phyloP scores from a whole-genome alignment of 1,139 yeast genomes.

The Magnusiomyces clavatus region DNA sequence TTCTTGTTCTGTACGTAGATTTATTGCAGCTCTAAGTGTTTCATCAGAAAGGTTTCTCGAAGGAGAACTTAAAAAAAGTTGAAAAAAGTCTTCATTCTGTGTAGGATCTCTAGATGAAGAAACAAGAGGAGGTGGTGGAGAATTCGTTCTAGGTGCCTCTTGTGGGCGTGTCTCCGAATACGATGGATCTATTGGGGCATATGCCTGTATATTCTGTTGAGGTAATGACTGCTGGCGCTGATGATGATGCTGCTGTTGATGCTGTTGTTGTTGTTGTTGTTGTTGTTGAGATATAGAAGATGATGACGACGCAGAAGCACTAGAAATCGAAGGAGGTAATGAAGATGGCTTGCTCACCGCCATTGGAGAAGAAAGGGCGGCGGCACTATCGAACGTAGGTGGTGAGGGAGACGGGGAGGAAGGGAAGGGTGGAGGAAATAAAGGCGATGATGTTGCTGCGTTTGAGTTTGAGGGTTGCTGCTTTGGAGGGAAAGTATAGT shows the following conservation, averaged over 20 bases:
- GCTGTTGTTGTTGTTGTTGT: conserved; percentile 3
- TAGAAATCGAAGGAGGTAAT: conserved; percentile 6
- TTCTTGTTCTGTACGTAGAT: conserved; percentile 69
- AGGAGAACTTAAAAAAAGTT: conserved; percentile 43
- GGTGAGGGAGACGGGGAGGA: too few species aligned
- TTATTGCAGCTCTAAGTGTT: conserved; percentile 55
- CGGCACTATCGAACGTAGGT: too few species aligned
- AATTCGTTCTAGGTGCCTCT: background rate
- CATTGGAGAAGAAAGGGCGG: background rate
- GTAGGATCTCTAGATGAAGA: background rate
- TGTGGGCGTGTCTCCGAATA: too few species aligned
- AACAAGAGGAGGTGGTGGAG: background rate
- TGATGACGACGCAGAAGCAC: conserved; percentile 12
- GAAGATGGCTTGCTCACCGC: background rate
- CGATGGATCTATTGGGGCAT: too few species aligned
- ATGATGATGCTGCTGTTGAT: background rate
- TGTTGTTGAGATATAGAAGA: conserved; percentile 14
- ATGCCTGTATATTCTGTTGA: too few species aligned
- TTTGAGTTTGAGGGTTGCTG: background rate
- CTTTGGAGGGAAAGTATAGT: background rate
- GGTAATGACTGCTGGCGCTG: background rate
- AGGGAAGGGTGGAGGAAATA: too few species aligned
- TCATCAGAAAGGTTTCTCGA: conserved; percentile 57
- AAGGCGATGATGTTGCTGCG: background rate
- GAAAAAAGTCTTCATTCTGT: conserved; percentile 1